Conservation (phyloP, 2,329 filamentous ascomycete species). For the Fusarium transvaalense region DNA sequence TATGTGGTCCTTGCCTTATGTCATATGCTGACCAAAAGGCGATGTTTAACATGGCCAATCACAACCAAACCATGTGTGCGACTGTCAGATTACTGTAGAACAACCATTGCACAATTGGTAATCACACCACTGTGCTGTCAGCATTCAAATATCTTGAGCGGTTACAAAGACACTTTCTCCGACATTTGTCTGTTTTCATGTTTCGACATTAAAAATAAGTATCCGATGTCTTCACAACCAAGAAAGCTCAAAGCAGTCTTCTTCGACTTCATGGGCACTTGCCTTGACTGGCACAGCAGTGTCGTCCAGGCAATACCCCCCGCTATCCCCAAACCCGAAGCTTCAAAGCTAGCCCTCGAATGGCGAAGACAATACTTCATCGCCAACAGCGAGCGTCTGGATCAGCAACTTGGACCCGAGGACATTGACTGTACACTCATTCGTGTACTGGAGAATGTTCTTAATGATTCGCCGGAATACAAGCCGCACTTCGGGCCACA, state of each 20-base stretch:
- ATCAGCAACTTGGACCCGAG: conserved; percentile 52
- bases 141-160: not conserved
- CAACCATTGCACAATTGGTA: not conserved
- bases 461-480: conserved; percentile 35
- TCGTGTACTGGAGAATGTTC: conserved; percentile 54
- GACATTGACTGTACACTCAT: conserved; percentile 65
- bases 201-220: too few relatives aligned
- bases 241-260: conserved; percentile 60
- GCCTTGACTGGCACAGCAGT: conserved; percentile 65
- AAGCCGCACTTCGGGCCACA: conserved; percentile 31
- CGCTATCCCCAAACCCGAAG: conserved; percentile 47
- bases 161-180: not conserved
- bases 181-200: too few relatives aligned
- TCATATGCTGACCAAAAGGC: too few relatives aligned
- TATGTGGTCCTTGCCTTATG: too few relatives aligned
- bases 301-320: conserved; percentile 54
- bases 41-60: not conserved
- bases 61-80: not conserved
- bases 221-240: not conserved
- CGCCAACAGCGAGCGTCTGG: conserved; percentile 56
- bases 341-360: conserved; percentile 60
- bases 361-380: conserved; percentile 66
- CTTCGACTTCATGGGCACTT: conserved; percentile 71
- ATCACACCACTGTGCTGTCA: not conserved
- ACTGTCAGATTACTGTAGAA: too few relatives aligned